A percentile compares a stretch with the other conserved stretches of the same genome.
Conservation (phyloP, 352 stramenopile genomes). For the Pythium apleroticum region DNA sequence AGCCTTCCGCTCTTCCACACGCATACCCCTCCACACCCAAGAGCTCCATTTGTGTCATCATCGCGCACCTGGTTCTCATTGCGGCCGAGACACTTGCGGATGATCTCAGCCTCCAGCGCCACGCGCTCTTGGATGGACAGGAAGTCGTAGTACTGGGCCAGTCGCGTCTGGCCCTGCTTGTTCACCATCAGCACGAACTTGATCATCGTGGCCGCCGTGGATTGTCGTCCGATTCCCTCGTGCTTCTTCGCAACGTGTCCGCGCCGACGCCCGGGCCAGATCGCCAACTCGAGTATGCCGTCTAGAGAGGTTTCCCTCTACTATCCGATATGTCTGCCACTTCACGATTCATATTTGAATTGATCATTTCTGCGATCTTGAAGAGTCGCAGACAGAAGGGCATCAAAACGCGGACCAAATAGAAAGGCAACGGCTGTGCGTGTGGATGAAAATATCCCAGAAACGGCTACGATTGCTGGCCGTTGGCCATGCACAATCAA, state of each 20-base stretch:
- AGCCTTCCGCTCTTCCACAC: too few species aligned
- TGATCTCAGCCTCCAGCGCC: slow-evolving; percentile 98
- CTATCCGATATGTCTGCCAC: background rate
- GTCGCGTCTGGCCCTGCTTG: slow-evolving; percentile 99
- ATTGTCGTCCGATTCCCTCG: slow-evolving; percentile 8
- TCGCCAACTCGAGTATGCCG: background rate
- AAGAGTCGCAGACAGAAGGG: slow-evolving; percentile 11
- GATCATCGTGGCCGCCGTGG: slow-evolving; percentile 70
- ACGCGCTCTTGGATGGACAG: slow-evolving; percentile 98
- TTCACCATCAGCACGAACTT: slow-evolving; percentile 98
- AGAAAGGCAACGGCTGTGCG: slow-evolving; percentile 2
- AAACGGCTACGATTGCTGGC: slow-evolving; percentile 2
- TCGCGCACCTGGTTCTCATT: slow-evolving; percentile 92
- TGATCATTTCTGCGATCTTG: slow-evolving; percentile 17
- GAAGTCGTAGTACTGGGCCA: slow-evolving; percentile 99
- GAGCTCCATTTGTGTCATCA: background rate
- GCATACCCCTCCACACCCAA: background rate
- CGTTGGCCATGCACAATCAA: background rate
- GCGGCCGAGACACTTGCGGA: slow-evolving; percentile 98
- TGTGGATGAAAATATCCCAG: background rate
- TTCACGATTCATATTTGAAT: slow-evolving; percentile 5
- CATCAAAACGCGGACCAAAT: background rate
- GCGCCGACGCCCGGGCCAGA: background rate
- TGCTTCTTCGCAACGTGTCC: slow-evolving; percentile 13
- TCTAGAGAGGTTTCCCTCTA: slow-evolving; percentile 9